Evolutionary conservation across 1,284 basidiomycete genomes (phyloP), one percentile per base, ranked within the genome.

Genomic region (Vanrija pseudolonga): DNA sequence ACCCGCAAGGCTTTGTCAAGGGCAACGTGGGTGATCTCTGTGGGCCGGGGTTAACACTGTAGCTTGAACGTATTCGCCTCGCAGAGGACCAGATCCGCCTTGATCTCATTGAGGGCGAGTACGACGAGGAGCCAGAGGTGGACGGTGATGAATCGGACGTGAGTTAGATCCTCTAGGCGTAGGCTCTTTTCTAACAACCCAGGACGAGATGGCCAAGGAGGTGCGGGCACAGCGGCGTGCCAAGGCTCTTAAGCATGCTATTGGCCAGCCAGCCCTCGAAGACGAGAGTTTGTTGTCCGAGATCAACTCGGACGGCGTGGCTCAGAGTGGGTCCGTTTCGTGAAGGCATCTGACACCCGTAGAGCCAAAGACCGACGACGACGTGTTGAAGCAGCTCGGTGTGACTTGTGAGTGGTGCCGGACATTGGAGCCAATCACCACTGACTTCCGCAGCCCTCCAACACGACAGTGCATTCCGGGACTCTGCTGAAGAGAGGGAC

Each of bases 1-100:
- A 69, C 32, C 68, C 68, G 1, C 63, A 64, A 7, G 75, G 75
- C 1, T 72, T 69, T 37, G 66, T 72, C 6, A 51, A 60, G 6
- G 56, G 56, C 4, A 68, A 67, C 36, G 71, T 73, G 48, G 51
- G 71, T 53, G 1, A 4, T 7, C 2, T 2, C 2, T 37, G 6
- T 28, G 42, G 1, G 0, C 3, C 11, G 14, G n/a, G n/a, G 44
- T 52, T 61, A 22, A 58, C 40, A n/a, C 4, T 1, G 8, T 51
- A 74, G 71, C 64, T 73, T 3, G 59, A 72, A n/a, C 51, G 68
- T 12, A 59, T 72, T 11, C 62, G 59, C 1, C 19, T 56, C 17
- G 66, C 65, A 2, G 66, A 71, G 47, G 66, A 72, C 37, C 56
- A 57, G 6, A 61, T 70, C 26, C 61, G 65, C 3, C 59, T 59